Evolutionary conservation across 331 rosid genomes (phyloP).

Genomic region (Acacia pycnantha): DNA sequence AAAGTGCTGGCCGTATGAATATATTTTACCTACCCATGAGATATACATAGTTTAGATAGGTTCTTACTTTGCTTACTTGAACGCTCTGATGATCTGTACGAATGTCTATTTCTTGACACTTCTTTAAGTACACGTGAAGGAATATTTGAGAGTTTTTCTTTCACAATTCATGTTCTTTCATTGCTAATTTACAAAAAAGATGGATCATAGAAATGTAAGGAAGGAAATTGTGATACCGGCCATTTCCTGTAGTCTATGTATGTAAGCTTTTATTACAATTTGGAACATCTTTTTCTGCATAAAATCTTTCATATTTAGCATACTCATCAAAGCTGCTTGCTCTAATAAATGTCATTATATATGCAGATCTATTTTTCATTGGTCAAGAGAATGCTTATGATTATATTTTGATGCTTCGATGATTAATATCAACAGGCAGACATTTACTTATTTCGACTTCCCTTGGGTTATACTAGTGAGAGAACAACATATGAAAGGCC

Average conservation of each 20-base stretch:
- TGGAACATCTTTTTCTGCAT: not conserved
- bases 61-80: not conserved
- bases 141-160: not conserved
- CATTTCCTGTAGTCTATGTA: not conserved
- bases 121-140: not conserved
- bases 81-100: not conserved
- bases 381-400: not conserved
- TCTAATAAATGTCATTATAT: not conserved
- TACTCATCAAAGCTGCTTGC: not conserved
- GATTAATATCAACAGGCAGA: not conserved
- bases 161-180: not conserved
- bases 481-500: not conserved
- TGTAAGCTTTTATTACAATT: not conserved
- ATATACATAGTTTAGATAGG: not conserved
- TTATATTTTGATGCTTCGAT: not conserved
- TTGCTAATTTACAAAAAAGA: not conserved
- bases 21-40: not conserved
- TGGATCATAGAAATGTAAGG: not conserved
- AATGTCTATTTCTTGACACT: not conserved
- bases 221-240: not conserved
- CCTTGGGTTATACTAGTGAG: slow-evolving; percentile 21
- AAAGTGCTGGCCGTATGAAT: not conserved
- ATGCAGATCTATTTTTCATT: not conserved
- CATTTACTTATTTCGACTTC: slow-evolving; percentile 1
- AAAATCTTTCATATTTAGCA: not conserved